Evolutionary conservation across 495 filamentous ascomycete species (phyloP), one percentile per base, ranked within the genome.

Genomic region (Penicillium fimorum): DNA sequence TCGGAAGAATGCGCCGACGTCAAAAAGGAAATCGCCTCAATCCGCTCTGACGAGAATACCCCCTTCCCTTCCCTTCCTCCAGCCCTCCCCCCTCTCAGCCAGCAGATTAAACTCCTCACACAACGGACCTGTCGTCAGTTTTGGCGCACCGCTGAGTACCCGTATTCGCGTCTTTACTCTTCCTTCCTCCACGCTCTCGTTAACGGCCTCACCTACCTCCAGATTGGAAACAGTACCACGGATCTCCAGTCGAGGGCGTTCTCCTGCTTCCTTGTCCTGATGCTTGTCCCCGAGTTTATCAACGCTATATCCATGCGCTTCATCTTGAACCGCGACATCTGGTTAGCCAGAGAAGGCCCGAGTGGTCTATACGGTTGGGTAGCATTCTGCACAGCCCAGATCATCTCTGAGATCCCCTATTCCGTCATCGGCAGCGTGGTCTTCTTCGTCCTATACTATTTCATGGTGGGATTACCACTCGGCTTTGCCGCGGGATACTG

Each of bases 211-310:
- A 86, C 84, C 22, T 95, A 84, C 63, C 78, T 91, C 24, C 77
- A 87, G 32, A 81, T 92, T 13, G 84, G 88, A 60, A 66, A 90
- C 53, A 85, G 84, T 11, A 76, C 83, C 6, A 73, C 83, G 1
- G 84, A 83, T 15, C 75, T 92, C 10, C 88, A 94, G 62, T 86
- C 91, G 66, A 85, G 84, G 57, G 82, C 93, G 45, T 95, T 94
- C 68, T 82, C 89, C 56, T 86, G 88, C 67, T 94, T 95, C 74
- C 83, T 91, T 64, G 78, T 87, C 53, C 86, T 87, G n/a, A 85
- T 91, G 52, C 74, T 92, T 4, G 86, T 88, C 0, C 86, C 88
- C 5, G 78, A 90, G 18, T 85, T 93, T 60, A 82, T 92, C 65
- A 84, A 87, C 3, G 87, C 90, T 53, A 87, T 91, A 50, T 87